Percentiles rank a stretch among this genome's conserved stretches.
These are phyloP conservation scores for Solanum gracilifrons DNA, from an alignment of 257 asterid genomes.

Conservation along the genomic window DNA sequence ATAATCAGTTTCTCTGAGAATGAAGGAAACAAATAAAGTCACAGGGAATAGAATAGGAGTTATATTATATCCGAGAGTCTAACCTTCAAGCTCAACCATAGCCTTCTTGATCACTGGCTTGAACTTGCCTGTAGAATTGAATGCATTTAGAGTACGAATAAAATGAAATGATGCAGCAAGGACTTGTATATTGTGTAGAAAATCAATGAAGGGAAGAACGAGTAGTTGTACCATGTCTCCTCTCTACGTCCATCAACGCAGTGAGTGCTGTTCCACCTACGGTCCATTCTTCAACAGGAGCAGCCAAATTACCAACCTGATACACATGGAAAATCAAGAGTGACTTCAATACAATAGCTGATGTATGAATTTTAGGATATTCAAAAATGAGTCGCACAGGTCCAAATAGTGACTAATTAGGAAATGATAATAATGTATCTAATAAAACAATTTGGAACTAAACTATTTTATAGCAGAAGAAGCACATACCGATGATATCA, in stretches of 20 bases:
- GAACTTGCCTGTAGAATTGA: slow-evolving; percentile 57
- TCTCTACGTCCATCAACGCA: slow-evolving; percentile 91
- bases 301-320: slow-evolving; percentile 94
- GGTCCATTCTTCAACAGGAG: slow-evolving; percentile 86
- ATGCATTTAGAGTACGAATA: neutral
- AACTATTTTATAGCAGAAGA: neutral
- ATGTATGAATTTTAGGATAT: neutral
- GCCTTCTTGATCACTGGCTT: slow-evolving; percentile 99
- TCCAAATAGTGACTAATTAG: neutral
- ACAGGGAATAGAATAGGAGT: neutral
- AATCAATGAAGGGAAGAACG: neutral
- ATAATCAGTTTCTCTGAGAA: neutral
- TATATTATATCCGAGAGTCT: neutral
- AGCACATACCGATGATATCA: slow-evolving; percentile 56
- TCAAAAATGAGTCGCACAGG: neutral
- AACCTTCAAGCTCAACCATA: slow-evolving; percentile 96
- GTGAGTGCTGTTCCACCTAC: slow-evolving; percentile 98
- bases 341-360: neutral
- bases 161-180: neutral
- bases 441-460: neutral
- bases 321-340: neutral
- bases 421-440: neutral
- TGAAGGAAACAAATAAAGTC: neutral
- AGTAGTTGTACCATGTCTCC: slow-evolving; percentile 72
- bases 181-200: neutral